Base-by-base conservation (phyloP, 225 moss, liverwort and hornwort genomes). In the Bryum argenteum region DNA sequence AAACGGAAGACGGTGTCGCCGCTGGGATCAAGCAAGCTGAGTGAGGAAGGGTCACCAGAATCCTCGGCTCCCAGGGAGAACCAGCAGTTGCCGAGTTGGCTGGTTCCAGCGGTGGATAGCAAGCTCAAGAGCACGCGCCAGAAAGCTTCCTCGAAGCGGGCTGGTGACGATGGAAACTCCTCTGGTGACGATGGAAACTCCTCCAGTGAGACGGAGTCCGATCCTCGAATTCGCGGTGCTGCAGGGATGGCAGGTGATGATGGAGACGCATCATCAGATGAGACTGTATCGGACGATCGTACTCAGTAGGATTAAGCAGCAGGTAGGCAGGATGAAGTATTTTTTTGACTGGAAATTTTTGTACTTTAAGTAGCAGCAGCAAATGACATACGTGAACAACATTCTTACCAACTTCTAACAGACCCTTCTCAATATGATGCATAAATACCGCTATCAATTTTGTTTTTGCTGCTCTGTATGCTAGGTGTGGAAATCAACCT, bases 271-370 rank as follows among this genome's bases (percentile, higher is more conserved):
- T 98, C 98, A 1, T 98, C 98, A 19, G 98, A 98, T 50, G 98
- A 98, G 76, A 98, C 94, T 8, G 88, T 98, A 39, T 98, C 98
- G 13, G 98, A 98, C 68, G 92, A 94, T 69, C 93, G 93, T 2
- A 96, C 96, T 18, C 87, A 90, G 72, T 96, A 85, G 74, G 56
- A 20, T 37, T 20, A 19, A 18, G 26, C 33, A 40, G 13, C 33
- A 66, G 69, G 57, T 72, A 68, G 47, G 52, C 71, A 57, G 53
- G 58, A 9, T 19, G 3, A 21, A 50, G 52, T n/a, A 18, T 10
- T 47, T 44, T 63, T 15, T 83, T 70, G 80, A 78, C 66, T 75
- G 75, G 63, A 57, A 68, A 70, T 17, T 67, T 78, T 76, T 76
- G 76, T 63, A 76, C 41, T 73, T 52, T 71, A 67, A 24, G 33